phyloP scores from a whole-genome alignment of 176 grass and related monocot genomes.

The Avena atlantica region DNA sequence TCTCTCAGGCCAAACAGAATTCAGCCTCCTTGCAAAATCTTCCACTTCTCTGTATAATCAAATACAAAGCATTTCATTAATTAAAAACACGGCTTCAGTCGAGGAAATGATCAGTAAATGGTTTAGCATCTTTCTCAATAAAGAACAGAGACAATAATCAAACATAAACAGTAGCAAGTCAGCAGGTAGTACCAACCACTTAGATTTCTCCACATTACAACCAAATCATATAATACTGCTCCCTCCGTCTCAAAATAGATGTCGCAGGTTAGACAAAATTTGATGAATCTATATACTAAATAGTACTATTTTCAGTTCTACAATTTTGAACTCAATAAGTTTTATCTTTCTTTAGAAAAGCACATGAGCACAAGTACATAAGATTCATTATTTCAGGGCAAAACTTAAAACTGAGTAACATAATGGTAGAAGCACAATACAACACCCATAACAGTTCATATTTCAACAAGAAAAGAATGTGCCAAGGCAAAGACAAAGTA shows the following conservation, averaged over 20 bases:
- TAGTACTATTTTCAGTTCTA: too few relatives aligned
- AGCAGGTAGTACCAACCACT: slow-evolving; percentile 9
- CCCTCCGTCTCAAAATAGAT: too few relatives aligned
- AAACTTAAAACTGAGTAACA: slow-evolving; percentile 1
- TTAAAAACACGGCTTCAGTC: slow-evolving; percentile 6
- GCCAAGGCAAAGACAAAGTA: slow-evolving; percentile 22
- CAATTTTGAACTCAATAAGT: too few relatives aligned
- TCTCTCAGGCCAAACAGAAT: slow-evolving; percentile 96
- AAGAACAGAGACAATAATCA: background rate
- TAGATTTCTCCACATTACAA: background rate
- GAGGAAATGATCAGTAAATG: slow-evolving; percentile 25
- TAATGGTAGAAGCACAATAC: slow-evolving; percentile 5
- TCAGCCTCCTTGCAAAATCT: slow-evolving; percentile 96
- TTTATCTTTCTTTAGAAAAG: too few relatives aligned
- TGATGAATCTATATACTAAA: too few relatives aligned
- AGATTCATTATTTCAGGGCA: background rate
- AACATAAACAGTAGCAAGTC: background rate
- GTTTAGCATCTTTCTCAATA: background rate
- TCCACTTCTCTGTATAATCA: slow-evolving; percentile 88
- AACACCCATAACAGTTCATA: background rate
- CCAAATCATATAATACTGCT: background rate
- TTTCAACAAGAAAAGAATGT: background rate
- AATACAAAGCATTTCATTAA: slow-evolving; percentile 36
- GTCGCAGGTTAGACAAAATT: too few relatives aligned
- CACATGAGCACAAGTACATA: too few relatives aligned